Percentiles rank a stretch among this genome's conserved stretches.
Evolutionary conservation across 495 filamentous ascomycete species (phyloP).

Genomic region (Aspergillus diversus): DNA sequence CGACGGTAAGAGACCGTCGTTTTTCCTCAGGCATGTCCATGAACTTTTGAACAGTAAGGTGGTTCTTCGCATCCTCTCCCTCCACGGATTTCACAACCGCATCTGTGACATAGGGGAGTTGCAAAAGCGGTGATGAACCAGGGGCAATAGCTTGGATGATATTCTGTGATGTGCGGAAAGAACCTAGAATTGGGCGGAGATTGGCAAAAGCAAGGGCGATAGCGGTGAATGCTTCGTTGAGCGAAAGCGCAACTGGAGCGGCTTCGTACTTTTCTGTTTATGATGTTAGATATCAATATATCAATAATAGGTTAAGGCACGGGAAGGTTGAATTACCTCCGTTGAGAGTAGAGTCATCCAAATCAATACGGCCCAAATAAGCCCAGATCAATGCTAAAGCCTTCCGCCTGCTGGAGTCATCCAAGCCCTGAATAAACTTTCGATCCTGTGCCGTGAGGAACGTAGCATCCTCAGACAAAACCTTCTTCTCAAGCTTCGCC

Average conservation of each 20-base stretch:
- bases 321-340: constrained; percentile 60
- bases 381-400: constrained; percentile 91
- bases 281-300: constrained; percentile 12
- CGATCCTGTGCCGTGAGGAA: constrained; percentile 58
- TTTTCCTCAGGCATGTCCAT: constrained; percentile 79
- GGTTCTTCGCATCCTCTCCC: constrained; percentile 69
- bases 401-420: constrained; percentile 78
- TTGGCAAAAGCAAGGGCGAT: constrained; percentile 88
- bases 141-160: constrained; percentile 89
- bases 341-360: constrained; percentile 71
- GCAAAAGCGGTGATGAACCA: constrained; percentile 81
- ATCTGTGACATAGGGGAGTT: constrained; percentile 86
- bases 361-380: constrained; percentile 83
- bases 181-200: constrained; percentile 75
- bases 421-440: constrained; percentile 67
- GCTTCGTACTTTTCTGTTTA: constrained; percentile 69
- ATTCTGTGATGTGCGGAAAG: constrained; percentile 81
- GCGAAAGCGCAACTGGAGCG: constrained; percentile 79
- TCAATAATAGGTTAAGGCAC: background rate
- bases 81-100: constrained; percentile 75
- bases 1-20: constrained; percentile 68
- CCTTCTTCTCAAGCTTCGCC: constrained; percentile 77
- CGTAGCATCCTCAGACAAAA: constrained; percentile 61
- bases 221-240: constrained; percentile 83
- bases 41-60: constrained; percentile 81